Percentiles rank a stretch among this genome's conserved stretches.
These are phyloP conservation scores for Pelargonium australe DNA, from an alignment of 441 rosid genomes.

Conservation along the genomic window DNA sequence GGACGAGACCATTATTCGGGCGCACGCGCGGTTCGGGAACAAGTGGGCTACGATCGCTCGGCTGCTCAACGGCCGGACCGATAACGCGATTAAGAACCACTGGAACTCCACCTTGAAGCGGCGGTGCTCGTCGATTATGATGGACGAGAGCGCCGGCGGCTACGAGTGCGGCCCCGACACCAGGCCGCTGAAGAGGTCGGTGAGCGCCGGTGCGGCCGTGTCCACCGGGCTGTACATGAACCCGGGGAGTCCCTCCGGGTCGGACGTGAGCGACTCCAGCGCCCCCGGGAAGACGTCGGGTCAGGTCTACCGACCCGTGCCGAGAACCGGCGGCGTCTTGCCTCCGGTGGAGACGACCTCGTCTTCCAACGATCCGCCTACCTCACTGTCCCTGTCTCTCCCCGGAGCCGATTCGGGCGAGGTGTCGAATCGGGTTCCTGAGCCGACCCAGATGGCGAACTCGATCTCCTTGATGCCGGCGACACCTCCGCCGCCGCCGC, in stretches of 20 bases:
- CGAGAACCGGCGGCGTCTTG: slow-evolving; percentile 27
- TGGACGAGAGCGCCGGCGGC: slow-evolving; percentile 24
- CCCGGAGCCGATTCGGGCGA: slow-evolving; percentile 51
- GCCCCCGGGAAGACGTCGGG: slow-evolving; percentile 32
- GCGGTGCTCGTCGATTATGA: slow-evolving; percentile 37
- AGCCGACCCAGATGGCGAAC: slow-evolving; percentile 5
- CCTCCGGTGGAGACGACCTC: slow-evolving; percentile 26
- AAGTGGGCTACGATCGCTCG: slow-evolving; percentile 79
- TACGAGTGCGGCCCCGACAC: slow-evolving; percentile 16
- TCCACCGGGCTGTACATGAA: slow-evolving; percentile 38
- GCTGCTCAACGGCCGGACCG: slow-evolving; percentile 70
- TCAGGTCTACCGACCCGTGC: slow-evolving; percentile 33
- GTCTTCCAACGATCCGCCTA: slow-evolving; percentile 38
- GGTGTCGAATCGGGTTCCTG: slow-evolving; percentile 13
- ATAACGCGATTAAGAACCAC: slow-evolving; percentile 69
- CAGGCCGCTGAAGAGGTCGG: slow-evolving; percentile 51
- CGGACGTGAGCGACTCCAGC: slow-evolving; percentile 64
- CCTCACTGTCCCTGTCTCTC: slow-evolving; percentile 53
- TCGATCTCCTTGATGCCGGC: background rate
- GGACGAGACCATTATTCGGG: slow-evolving; percentile 49
- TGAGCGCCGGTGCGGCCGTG: slow-evolving; percentile 43
- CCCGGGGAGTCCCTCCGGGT: slow-evolving; percentile 66
- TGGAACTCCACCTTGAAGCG: slow-evolving; percentile 19
- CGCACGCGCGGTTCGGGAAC: slow-evolving; percentile 61
- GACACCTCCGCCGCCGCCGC: background rate